Base-by-base conservation (phyloP, 176 grass and related monocot species). In the Tillandsia fasciculata region DNA sequence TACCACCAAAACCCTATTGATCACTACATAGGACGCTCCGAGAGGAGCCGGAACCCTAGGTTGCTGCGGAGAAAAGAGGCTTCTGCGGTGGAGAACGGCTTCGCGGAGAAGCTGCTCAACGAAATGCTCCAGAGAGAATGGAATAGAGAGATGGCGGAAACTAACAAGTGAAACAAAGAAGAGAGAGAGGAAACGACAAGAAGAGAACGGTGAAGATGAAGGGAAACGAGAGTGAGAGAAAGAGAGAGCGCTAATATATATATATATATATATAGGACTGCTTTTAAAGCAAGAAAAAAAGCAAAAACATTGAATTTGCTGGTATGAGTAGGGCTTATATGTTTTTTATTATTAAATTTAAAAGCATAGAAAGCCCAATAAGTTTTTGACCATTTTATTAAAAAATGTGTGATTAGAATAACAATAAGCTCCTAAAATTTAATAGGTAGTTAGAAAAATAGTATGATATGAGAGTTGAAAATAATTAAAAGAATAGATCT, bases 1-100 rank as follows among this genome's bases (percentile, higher is more conserved):
- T 76, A 50, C 58, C 84, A 78, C 77, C 73, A 3, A 1, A 2
- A 8, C 70, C 3, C 56, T 5, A 9, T 1, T n/a, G 2, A 56
- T 18, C 18, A 18, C 76, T 49, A 29, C 50, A 73, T 42, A 42
- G 33, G 3, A 42, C 33, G 33, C 33, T 42, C 33, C 33, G 33
- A 42, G 33, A 42, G 33, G 33, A 23, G 10, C n/a, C 56, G 17
- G 8, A 61, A 15, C 56, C 7, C 56, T 61, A 61, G 22, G 4
- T 14, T 15, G 5, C 56, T 8, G 56, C 17, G 5, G 13, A 61
- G 22, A 6, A 61, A 15, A 22, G 22, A 1, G 22, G 56, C 2
- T 10, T 20, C 56, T 61, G 33, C 33, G 33, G 33, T 42, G 33
- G 33, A 42, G 5, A 42, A 42, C 33, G 3, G 33, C 56, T 15